Base-by-base conservation (phyloP, 2,329 filamentous ascomycete genomes). In the Ophiognomonia clavigignenti-juglandacearum region DNA sequence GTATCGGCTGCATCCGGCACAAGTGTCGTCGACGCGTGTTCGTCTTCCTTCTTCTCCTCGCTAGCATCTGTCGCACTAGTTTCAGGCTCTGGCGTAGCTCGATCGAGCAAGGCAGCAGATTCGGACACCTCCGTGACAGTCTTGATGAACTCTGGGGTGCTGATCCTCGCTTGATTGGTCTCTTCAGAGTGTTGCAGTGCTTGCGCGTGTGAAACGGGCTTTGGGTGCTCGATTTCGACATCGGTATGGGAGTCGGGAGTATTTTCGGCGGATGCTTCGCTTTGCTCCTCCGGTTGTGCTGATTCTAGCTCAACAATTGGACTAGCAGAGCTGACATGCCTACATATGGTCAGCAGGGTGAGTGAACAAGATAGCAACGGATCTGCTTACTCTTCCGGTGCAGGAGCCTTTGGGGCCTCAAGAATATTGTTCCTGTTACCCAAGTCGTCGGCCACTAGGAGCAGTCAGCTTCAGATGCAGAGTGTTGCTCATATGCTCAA, bases 341-440 rank as follows among this genome's bases (percentile, higher is more conserved):
- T 36, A 11, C 3, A 20, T 19, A 36, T 36, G 9, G 34, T 36
- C 34, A 36, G 34, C 16, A 36, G 3, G 6, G 34, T 7, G 34
- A 20, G 4, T 4, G 9, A n/a, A n/a, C n/a, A n/a, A 20, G 18
- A 20, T 6, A 20, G 9, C 9, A 8, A 18, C 8, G 16, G 34
- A 8, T 20, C 4, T 19, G 3, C 18, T 11, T 36, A 36, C 34
- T 36, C 34, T 20, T 20, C 35, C 24, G 19, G 34, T 27, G 53
- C 39, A 6, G 49, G 32, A 14, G 47, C 48, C 16, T 44, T 47
- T 43, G 56, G 57, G n/a, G 66, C 60, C 18, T 61, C 61, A 29
- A 77, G 47, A 18, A 73, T 48, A 51, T 75, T 76, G 60, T 78
- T 78, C 47, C 63, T 57, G 47, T 76, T 77, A 9, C 75, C 75